Base-by-base conservation (phyloP, 345 rosid species). In the Balakata baccata region DNA sequence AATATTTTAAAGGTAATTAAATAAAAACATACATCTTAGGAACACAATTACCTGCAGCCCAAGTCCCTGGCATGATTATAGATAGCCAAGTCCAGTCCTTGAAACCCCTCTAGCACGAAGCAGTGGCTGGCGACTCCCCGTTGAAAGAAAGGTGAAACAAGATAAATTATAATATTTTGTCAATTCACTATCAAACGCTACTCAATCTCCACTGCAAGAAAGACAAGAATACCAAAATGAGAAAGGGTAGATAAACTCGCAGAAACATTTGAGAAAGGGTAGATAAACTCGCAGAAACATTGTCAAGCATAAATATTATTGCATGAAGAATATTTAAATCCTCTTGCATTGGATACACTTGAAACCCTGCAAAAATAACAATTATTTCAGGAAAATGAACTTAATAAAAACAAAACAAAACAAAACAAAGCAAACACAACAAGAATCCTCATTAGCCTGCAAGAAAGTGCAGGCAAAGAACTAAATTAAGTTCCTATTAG, bases 301-400 rank as follows among this genome's bases (percentile, higher is more conserved):
- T 23, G 52, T 60, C 39, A 69, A 71, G 63, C 29, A 79, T 25
- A 74, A 72, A 34, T 82, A 45, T 16, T 74, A 71, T 56, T 23
- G 65, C 63, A 81, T 25, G 69, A 75, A 75, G 46, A 68, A 74
- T 46, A 76, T 74, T 29, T 46, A 83, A 81, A 82, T 77, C 82
- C 85, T 86, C 89, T 90, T 72, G 84, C 82, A 65, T 79, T 71
- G 85, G 85, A 85, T 78, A 85, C 73, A 68, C 74, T 86, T 82
- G 79, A 79, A 77, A 53, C 79, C 93, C 97, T 90, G 92, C 94
- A 91, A 88, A 91, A 89, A 73, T 72, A 85, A 59, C 78, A 87
- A 68, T 76, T 39, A 85, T 69, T 77, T 84, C 81, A 81, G 85
- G 83, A 75, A 74, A 69, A 83, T 78, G 73, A 73, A 82, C 75